Percentiles rank a stretch among this genome's conserved stretches.
These are phyloP conservation scores for Vigna hirtella DNA, from an alignment of 306 rosid genomes.

Conservation along the genomic window DNA sequence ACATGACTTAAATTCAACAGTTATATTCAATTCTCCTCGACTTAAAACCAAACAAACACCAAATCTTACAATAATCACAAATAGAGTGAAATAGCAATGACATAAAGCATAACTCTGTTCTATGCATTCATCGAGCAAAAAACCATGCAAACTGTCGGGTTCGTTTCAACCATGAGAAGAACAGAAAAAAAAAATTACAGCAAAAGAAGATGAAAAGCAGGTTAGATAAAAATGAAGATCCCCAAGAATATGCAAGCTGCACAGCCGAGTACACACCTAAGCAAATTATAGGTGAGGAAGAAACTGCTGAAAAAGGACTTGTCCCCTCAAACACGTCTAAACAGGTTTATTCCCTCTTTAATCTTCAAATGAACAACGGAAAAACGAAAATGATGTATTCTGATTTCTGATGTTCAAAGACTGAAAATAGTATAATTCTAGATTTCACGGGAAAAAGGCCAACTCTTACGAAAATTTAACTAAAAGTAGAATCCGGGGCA, in stretches of 20 bases:
- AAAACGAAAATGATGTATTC: slow-evolving; percentile 51
- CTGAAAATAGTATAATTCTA: not conserved
- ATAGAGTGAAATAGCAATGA: not conserved
- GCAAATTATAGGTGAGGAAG: not conserved
- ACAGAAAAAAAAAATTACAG: too few relatives aligned
- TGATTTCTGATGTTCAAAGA: slow-evolving; percentile 53
- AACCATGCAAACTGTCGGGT: too few relatives aligned
- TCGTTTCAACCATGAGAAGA: not conserved
- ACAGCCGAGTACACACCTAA: not conserved
- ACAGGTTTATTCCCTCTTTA: slow-evolving; percentile 62
- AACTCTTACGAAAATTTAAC: too few relatives aligned
- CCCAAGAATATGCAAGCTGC: too few relatives aligned
- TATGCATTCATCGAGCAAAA: not conserved
- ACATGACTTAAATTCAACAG: not conserved
- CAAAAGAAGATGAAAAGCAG: not conserved
- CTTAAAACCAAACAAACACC: not conserved
- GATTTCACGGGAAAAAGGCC: not conserved
- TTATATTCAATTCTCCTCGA: not conserved
- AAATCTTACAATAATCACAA: not conserved
- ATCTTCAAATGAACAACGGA: slow-evolving; percentile 56
- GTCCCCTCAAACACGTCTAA: slow-evolving; percentile 42
- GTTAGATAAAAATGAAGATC: not conserved
- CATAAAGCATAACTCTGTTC: not conserved
- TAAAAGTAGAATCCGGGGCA: not conserved
- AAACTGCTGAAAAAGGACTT: not conserved